Conservation (phyloP, 768 basidiomycete genomes). For the Daedaleopsis sinensis region DNA sequence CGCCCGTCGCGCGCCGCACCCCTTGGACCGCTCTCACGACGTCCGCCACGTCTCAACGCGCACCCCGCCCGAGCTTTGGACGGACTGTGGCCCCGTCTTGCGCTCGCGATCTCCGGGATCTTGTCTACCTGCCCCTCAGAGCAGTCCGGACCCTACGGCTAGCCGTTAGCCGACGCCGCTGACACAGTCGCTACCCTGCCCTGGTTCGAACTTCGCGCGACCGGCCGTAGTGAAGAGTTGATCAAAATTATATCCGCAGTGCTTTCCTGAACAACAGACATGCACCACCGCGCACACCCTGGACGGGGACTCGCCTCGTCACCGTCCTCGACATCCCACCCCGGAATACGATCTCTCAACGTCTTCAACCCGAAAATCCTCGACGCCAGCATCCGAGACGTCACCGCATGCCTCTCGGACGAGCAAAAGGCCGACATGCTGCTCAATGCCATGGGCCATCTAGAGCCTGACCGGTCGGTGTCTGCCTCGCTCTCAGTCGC, state of each 20-base stretch:
- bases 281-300: conserved; percentile 20
- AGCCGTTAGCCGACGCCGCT: conserved; percentile 14
- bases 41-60: conserved; percentile 13
- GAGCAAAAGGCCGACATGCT: conserved; percentile 73
- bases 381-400: conserved; percentile 75
- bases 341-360: conserved; percentile 44
- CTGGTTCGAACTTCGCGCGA: neutral
- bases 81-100: neutral
- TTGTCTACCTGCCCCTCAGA: conserved; percentile 2
- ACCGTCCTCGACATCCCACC: conserved; percentile 3
- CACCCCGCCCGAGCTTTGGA: neutral
- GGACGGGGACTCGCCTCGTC: conserved; percentile 12
- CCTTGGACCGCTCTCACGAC: conserved; percentile 18
- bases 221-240: neutral
- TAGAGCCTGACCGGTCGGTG: conserved; percentile 69
- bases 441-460: conserved; percentile 80
- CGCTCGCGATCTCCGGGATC: conserved; percentile 1
- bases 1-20: conserved; percentile 13
- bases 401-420: conserved; percentile 56
- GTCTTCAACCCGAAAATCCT: conserved; percentile 78
- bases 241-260: conserved; percentile 11
- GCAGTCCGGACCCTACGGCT: conserved; percentile 7
- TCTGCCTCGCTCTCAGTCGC: conserved; percentile 5
- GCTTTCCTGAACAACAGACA: conserved; percentile 10
- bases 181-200: conserved; percentile 2